Percentiles rank a stretch among this genome's conserved stretches.
phyloP scores from a whole-genome alignment of 805 yeast genomes.

The Saccharomycopsis fodiens region DNA sequence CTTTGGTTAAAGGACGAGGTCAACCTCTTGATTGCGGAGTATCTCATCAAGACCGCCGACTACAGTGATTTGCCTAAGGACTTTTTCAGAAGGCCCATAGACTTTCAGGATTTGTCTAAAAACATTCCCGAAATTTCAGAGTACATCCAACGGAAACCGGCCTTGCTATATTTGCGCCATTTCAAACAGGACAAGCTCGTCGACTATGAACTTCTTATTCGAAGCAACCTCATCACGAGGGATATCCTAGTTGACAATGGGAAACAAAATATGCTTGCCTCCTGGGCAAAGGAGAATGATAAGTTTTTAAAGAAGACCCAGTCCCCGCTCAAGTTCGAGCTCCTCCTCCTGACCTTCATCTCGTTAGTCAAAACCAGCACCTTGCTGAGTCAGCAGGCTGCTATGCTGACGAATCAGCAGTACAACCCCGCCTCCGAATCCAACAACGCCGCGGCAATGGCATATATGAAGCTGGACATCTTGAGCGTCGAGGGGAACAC shows the following conservation, averaged over 20 bases:
- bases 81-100: conserved; percentile 13
- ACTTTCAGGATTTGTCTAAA: conserved; percentile 4
- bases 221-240: conserved; percentile 11
- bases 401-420: conserved; percentile 1
- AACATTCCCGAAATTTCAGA: conserved; percentile 5
- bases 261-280: conserved; percentile 8
- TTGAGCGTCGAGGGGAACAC: conserved; percentile 8
- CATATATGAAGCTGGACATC: conserved; percentile 15
- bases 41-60: conserved; percentile 14
- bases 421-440: not conserved
- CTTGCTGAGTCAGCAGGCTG: not conserved
- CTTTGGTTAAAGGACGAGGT: conserved; percentile 16
- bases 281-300: conserved; percentile 20
- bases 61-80: conserved; percentile 13
- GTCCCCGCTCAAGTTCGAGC: conserved; percentile 18
- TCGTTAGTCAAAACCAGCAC: conserved; percentile 12
- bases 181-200: conserved; percentile 4
- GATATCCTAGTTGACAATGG: conserved; percentile 13
- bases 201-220: conserved; percentile 16
- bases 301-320: conserved; percentile 18
- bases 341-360: conserved; percentile 7
- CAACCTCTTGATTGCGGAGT: conserved; percentile 15
- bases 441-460: conserved; percentile 13
- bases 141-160: conserved; percentile 13
- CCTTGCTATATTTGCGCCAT: conserved; percentile 9